Evolutionary conservation across 2,329 filamentous ascomycete species (phyloP).

Genomic region (Zasmidium angulare): DNA sequence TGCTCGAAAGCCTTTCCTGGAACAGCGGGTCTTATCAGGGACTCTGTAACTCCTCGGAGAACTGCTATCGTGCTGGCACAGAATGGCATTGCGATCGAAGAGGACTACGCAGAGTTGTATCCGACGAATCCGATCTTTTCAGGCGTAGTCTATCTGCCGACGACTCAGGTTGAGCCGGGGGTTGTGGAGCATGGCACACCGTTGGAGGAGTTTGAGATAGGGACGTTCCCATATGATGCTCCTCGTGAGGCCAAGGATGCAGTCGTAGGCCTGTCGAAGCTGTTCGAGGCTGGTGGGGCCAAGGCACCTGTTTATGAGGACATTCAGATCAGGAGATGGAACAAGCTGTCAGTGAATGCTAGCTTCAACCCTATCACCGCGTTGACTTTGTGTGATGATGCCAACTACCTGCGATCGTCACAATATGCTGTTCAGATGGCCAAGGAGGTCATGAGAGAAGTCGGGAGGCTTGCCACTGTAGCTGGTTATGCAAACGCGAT

Average conservation of each 20-base stretch:
- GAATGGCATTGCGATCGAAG: conserved; percentile 63
- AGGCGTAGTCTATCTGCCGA: conserved; percentile 56
- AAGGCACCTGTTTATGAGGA: conserved; percentile 53
- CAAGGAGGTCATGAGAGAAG: conserved; percentile 47
- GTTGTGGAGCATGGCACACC: conserved; percentile 47
- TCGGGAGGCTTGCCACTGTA: conserved; percentile 42
- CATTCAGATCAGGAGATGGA: conserved; percentile 59
- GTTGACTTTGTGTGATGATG: conserved; percentile 55
- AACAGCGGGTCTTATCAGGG: conserved; percentile 38
- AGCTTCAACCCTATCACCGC: conserved; percentile 62
- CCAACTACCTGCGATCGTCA: conserved; percentile 49
- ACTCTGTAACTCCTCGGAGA: conserved; percentile 39
- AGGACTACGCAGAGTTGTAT: conserved; percentile 52
- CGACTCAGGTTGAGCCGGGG: conserved; percentile 52
- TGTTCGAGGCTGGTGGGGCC: conserved; percentile 40
- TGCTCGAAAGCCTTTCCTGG: conserved; percentile 48
- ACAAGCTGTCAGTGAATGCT: conserved; percentile 61
- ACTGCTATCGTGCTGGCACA: conserved; percentile 61
- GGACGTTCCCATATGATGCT: conserved; percentile 46
- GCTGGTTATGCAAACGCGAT: conserved; percentile 40
- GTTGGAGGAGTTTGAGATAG: conserved; percentile 52
- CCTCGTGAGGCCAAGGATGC: conserved; percentile 13
- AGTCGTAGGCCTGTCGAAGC: conserved; percentile 17
- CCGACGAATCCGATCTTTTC: conserved; percentile 53
- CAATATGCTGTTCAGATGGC: conserved; percentile 40